Base-by-base conservation (phyloP, 2,329 filamentous ascomycete genomes). In the Penicillium olsonii region DNA sequence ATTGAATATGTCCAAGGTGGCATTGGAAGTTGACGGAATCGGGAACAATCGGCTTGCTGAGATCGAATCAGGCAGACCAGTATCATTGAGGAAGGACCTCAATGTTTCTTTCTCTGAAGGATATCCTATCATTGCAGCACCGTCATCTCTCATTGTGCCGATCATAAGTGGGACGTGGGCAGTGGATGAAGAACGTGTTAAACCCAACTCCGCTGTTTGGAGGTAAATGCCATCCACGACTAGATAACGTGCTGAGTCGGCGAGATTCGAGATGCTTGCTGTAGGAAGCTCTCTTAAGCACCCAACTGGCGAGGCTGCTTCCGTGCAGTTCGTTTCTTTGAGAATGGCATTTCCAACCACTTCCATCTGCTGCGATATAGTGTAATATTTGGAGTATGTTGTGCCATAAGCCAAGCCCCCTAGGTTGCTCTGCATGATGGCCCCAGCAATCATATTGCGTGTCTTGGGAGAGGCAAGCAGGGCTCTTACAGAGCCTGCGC, bases 381-480 rank as follows among this genome's bases (percentile, higher is more conserved):
- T 83, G 56, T 79, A 78, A 67, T 84, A 85, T 19, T 75, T 73
- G 10, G 78, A 81, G 63, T 84, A 85, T 0, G 79, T 77, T 0
- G 77, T 79, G 10, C 79, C 81, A 49, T 84, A 84, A 22, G 81
- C 78, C 20, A 83, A 80, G 7, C 81, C 79, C 18, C 79, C 80
- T 0, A 82, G 68, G 48, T 82, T 82, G 26, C 60, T 63, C 35
- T 61, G 48, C 60, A 63, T 62, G 1, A 62, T 61, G 1, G 57
- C 57, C 18, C 43, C 37, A 9, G 59, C 39, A 37, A 63, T 59
- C 24, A 54, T 56, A 2, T 56, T 59, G 4, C 42, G 38, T 14
- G 59, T 41, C 26, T 46, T 52, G 14, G 57, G 50, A 9, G 60
- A 63, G 8, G 55, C 56, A 0, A 77, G 78, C 68, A 79, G 72